Percentiles rank a stretch among this genome's conserved stretches.
These are phyloP conservation scores for Ceratocystis cubensis DNA, from an alignment of 2,329 filamentous ascomycete genomes.

Conservation along the genomic window DNA sequence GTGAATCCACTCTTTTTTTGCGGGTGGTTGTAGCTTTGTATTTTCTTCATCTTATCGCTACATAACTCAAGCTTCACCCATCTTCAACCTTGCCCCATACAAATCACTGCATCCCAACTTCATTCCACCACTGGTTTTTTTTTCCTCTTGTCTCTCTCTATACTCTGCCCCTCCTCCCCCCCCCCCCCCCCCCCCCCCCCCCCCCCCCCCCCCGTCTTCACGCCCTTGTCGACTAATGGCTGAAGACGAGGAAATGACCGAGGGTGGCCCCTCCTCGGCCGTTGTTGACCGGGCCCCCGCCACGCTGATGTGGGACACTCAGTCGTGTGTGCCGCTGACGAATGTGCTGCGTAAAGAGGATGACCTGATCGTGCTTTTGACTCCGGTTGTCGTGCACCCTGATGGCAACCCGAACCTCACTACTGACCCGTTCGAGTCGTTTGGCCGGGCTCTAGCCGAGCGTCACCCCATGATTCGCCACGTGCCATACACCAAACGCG, in stretches of 20 bases:
- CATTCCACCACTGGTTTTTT: not conserved
- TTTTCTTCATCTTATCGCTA: constrained; percentile 19
- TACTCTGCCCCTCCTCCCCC: not conserved
- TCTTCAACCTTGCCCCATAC: constrained; percentile 6
- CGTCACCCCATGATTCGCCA: constrained; percentile 53
- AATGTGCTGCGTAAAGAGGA: constrained; percentile 33
- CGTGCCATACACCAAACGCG: constrained; percentile 54
- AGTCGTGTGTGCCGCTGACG: constrained; percentile 37
- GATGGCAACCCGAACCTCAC: constrained; percentile 32
- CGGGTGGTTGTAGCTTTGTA: constrained; percentile 12
- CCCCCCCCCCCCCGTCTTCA: constrained; percentile 2
- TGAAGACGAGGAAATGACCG: constrained; percentile 19
- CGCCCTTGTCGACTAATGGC: constrained; percentile 10
- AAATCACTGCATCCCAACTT: not conserved
- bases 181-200: not conserved
- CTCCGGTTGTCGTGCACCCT: constrained; percentile 41
- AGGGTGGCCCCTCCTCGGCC: constrained; percentile 19
- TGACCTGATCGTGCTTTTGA: constrained; percentile 49
- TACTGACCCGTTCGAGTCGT: constrained; percentile 58
- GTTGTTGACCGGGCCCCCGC: constrained; percentile 20
- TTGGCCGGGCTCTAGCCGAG: constrained; percentile 50
- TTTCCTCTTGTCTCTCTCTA: not conserved
- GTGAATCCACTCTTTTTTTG: constrained; percentile 14
- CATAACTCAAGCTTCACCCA: constrained; percentile 6
- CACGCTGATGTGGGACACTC: constrained; percentile 32